Base-by-base conservation (phyloP, 108 stramenopile species). In the Discostella stelligeroides region DNA sequence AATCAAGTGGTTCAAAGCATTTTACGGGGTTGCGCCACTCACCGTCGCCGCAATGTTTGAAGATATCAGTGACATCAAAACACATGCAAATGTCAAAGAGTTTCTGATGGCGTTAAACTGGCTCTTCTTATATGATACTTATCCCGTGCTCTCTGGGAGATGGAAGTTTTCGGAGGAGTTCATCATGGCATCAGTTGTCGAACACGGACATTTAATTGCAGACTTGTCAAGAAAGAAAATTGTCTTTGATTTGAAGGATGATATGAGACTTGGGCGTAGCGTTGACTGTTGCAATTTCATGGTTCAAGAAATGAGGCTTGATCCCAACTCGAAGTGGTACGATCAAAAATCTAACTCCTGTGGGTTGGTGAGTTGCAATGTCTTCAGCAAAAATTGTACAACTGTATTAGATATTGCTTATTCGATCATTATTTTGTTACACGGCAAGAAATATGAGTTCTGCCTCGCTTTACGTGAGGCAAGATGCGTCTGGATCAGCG, bases 61-160 rank as follows among this genome's bases (percentile, higher is more conserved):
- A 17, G 63, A 63, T 63, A 23, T 63, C 5, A 63, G 28, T 23
- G 28, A 48, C 4, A 27, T 27, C 15, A 30, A 48, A n/a, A 45
- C 63, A 23, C 25, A 48, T 6, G 25, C 25, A 25, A 23, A 15
- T 27, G 10, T 29, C 47, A 63, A 63, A 47, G 47, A 63, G 11
- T 38, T 15, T 11, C 63, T 63, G 15, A 46, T 63, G 45, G 28
- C 63, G 4, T 28, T 63, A 7, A 27, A 47, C 29, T 63, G 63
- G 63, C 25, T 63, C 63, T 47, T 30, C 10, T 28, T 23, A 6
- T 63, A 63, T 38, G 63, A 47, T 1, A 63, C 63, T 1, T 45
- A 63, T 5, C 45, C n/a, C 14, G 47, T 47, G n/a, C n/a, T 63
- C 47, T 27, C 63, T n/a, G 63, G 63, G n/a, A 45, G 46, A 63